phyloP scores from a whole-genome alignment of 306 rosid genomes.

The Styphnolobium japonicum region DNA sequence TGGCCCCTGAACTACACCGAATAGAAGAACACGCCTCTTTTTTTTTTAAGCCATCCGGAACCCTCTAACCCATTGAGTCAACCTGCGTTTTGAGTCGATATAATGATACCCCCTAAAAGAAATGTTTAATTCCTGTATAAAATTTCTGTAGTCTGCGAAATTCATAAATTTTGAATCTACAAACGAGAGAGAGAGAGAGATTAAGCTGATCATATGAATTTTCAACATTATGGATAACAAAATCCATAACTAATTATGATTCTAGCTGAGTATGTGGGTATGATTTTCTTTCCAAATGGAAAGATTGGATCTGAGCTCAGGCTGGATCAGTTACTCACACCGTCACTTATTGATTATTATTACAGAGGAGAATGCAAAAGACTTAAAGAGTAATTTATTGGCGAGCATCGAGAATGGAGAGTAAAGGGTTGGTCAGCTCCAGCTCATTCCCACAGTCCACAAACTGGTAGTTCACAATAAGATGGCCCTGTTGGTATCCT shows the following conservation, averaged over 20 bases:
- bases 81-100: no score
- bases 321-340: not conserved
- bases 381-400: not conserved
- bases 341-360: not conserved
- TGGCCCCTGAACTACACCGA: no score
- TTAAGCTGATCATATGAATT: not conserved
- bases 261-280: not conserved
- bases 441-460: conserved; percentile 47
- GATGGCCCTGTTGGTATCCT: conserved; percentile 52
- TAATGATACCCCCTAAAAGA: no score
- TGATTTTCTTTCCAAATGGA: not conserved
- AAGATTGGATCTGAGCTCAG: no score
- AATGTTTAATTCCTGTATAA: no score
- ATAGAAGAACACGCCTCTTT: no score
- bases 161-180: not conserved
- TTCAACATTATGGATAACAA: not conserved
- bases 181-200: not conserved
- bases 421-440: not conserved
- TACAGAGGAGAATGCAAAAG: not conserved
- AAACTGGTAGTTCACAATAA: conserved; percentile 50
- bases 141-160: not conserved
- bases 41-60: no score
- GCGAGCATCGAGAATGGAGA: conserved; percentile 21
- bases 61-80: no score
- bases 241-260: not conserved